Evolutionary conservation across 176 grass and related monocot genomes (phyloP), one percentile per base, ranked within the genome.

Genomic region (Phyllostachys edulis): DNA sequence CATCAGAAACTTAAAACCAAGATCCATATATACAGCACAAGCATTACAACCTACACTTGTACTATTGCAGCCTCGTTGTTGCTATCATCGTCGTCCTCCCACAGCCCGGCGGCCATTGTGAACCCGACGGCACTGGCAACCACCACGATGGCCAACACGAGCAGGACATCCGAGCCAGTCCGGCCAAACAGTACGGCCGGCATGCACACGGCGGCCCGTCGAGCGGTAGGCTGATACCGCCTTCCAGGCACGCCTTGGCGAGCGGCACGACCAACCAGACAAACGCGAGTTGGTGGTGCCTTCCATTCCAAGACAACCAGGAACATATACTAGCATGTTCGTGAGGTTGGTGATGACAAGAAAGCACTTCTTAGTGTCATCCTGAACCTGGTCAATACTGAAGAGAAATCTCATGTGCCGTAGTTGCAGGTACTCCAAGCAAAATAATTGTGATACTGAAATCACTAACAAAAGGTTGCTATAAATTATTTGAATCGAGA

Each of bases 281-380:
- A 49, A 94, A 94, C 5, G 92, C 78, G 63, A 94, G 23, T 88
- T 89, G 91, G 96, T 37, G 96, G 96, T 65, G 96, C 96, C 76
- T 99, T 99, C 88, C 93, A 94, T 92, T 99, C 96, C 47, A 94
- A 91, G 71, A 99, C 93, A 87, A 91, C 96, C 18, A 94, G 96
- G 91, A 96, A 99, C 82, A 99, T 99, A 93, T 96, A 99, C 78
- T 77, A 80, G 65, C 88, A 99, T 88, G 87, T 99, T 70, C 90
- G 86, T 42, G 65, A 95, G 3, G 96, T 89, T 86, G 93, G 96
- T 83, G 83, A 92, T 77, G 80, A 96, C 84, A 86, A 84, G 79
- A 92, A 39, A 80, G 96, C 92, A 65, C 88, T 99, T 93, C 96
- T 84, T 93, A 99, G 71, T 99, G 96, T 93, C 88, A 96, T 88